phyloP scores from a whole-genome alignment of 768 basidiomycete species.

The Kwoniella bestiolae region DNA sequence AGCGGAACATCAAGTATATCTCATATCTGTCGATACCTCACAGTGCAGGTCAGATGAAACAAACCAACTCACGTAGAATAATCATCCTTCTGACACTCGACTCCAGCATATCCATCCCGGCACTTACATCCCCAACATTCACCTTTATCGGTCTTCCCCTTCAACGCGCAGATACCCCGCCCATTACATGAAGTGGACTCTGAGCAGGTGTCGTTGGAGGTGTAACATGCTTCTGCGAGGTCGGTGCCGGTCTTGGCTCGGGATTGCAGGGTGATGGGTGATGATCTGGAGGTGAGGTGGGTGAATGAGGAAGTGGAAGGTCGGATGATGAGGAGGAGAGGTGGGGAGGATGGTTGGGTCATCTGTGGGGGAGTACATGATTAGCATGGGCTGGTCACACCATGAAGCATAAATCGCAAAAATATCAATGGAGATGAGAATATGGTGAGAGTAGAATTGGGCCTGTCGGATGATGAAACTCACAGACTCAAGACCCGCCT shows the following conservation, averaged over 20 bases:
- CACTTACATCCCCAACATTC: constrained; percentile 56
- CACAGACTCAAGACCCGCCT: constrained; percentile 51
- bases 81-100: constrained; percentile 53
- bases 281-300: constrained; percentile 18
- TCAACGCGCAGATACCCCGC: constrained; percentile 43
- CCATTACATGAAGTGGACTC: constrained; percentile 47
- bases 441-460: too few relatives aligned
- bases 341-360: constrained; percentile 49
- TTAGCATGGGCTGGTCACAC: too few relatives aligned
- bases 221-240: constrained; percentile 42
- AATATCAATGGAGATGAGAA: too few relatives aligned
- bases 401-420: too few relatives aligned
- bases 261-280: constrained; percentile 15
- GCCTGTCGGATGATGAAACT: too few relatives aligned
- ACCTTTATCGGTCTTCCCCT: constrained; percentile 31
- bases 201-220: constrained; percentile 47
- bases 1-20: too few relatives aligned
- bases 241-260: constrained; percentile 9
- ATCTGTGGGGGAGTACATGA: constrained; percentile 32
- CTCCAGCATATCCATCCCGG: constrained; percentile 47
- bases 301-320: constrained; percentile 30
- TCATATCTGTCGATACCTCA: too few relatives aligned
- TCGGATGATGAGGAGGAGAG: constrained; percentile 52
- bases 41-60: not conserved
- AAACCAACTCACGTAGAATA: constrained; percentile 52